Evolutionary conservation across 1,284 basidiomycete species (phyloP).

Genomic region (Ceratobasidium papillatum): DNA sequence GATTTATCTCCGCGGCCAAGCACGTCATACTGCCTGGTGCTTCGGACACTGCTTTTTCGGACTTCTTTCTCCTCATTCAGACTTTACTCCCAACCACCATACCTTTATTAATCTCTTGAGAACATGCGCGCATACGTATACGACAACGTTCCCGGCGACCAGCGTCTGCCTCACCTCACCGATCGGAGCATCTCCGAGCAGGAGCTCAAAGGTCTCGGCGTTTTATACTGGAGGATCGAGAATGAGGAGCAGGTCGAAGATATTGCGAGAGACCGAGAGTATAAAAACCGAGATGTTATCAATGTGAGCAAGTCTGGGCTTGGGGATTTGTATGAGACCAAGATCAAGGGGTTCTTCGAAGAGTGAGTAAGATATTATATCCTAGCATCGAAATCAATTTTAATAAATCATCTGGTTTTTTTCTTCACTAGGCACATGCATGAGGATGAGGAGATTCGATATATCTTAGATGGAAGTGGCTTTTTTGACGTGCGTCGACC

Average conservation of each 20-base stretch:
- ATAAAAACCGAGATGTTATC: constrained; percentile 82
- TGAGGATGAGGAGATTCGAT: constrained; percentile 91
- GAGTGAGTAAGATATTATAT: too few species aligned
- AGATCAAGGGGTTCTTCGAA: constrained; percentile 81
- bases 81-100: constrained; percentile 3
- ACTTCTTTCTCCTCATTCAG: background rate
- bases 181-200: constrained; percentile 63
- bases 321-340: constrained; percentile 79
- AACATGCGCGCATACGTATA: constrained; percentile 83
- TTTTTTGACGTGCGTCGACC: constrained; percentile 83
- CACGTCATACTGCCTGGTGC: constrained; percentile 2
- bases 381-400: too few species aligned
- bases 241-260: constrained; percentile 60
- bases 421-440: constrained; percentile 79
- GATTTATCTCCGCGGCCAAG: background rate
- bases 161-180: constrained; percentile 69
- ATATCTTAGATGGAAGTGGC: constrained; percentile 80
- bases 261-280: constrained; percentile 70
- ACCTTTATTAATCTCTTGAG: background rate
- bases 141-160: constrained; percentile 79
- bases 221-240: constrained; percentile 69
- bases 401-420: too few species aligned
- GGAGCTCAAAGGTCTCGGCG: constrained; percentile 64
- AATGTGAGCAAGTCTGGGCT: constrained; percentile 76
- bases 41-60: too few species aligned